Base-by-base conservation (phyloP, 2,329 filamentous ascomycete species). In the Hypoxylon sp. region DNA sequence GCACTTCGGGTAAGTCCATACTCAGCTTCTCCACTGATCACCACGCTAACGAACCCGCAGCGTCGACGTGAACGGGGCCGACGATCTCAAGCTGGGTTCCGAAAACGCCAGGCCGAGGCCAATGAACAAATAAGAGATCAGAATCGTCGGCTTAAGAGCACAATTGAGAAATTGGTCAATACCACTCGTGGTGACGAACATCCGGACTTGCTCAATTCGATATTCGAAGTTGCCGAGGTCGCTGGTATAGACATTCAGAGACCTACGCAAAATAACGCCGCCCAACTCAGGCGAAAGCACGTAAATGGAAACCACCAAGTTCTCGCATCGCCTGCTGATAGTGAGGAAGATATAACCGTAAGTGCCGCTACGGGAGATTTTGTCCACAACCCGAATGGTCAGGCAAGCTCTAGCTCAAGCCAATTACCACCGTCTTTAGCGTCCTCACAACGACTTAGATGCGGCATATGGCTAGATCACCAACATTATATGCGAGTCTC, bases 1-100 rank as follows among this genome's bases (percentile, higher is more conserved):
- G 53, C 48, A 14, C 51, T 70, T 46, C 57, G 52, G 45, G 68
- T 70, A 65, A 48, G 65, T 41, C 13, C 6, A 55, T 14, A 48
- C 6, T 57, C 13, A 25, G 5, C 14, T 30, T 53, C 60, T 41
- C 32, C 19, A 32, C 25, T 14, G 6, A 11, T 14, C 11, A 30
- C 28, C 57, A 23, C 14, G 21, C 60, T 60, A 65, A 67, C 45
- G 36, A 11, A 28, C 55, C 21, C 19, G 10, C 50, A 71, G 68
- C 65, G 66, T 11, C 68, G 68, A 52, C 68, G 66, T 5, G 68
- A 71, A 50, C 50, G 68, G 51, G 68, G 68, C 21, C 68, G 68
- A 14, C 55, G 63, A 30, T 67, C 66, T 41, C 68, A 71, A 58
- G 68, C 66, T 45, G 60, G 41, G 41, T 71, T 71, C 34, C 60